A percentile compares a stretch with the other conserved stretches of the same genome.
These are phyloP conservation scores for Iodosphaeria phyllophila DNA, from an alignment of 2,329 filamentous ascomycete genomes.

Conservation along the genomic window DNA sequence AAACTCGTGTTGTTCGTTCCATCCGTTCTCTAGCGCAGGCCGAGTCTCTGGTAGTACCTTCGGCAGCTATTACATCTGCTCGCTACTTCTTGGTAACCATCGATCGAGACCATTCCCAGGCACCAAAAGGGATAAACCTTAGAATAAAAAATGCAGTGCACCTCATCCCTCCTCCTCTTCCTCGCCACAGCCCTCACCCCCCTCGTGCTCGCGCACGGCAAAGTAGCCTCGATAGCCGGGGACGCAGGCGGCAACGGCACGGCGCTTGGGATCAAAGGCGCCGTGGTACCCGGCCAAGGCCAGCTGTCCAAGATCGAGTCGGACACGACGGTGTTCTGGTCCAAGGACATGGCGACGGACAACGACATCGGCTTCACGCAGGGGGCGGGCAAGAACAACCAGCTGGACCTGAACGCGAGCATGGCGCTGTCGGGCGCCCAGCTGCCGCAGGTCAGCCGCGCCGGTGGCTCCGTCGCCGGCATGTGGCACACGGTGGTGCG, in stretches of 20 bases:
- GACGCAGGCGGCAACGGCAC: slow-evolving; percentile 6
- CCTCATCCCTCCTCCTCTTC: too few species aligned
- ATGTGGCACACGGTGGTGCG: slow-evolving; percentile 7
- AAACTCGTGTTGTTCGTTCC: too few species aligned
- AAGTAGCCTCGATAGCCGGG: too few species aligned
- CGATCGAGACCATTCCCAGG: too few species aligned
- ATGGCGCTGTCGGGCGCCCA: slow-evolving; percentile 6
- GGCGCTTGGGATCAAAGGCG: slow-evolving; percentile 6
- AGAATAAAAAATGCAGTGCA: too few species aligned
- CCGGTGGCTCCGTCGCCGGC: slow-evolving; percentile 5
- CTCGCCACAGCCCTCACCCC: too few species aligned
- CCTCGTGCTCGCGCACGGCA: too few species aligned
- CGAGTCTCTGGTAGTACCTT: too few species aligned
- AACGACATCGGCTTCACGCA: slow-evolving; percentile 6
- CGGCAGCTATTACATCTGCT: too few species aligned
- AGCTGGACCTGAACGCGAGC: slow-evolving; percentile 1
- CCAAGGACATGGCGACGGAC: slow-evolving; percentile 7
- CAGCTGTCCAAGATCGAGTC: slow-evolving; percentile 11
- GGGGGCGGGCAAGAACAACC: slow-evolving; percentile 1
- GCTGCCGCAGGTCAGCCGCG: slow-evolving; percentile 6
- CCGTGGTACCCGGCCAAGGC: slow-evolving; percentile 6
- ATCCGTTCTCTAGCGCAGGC: too few species aligned
- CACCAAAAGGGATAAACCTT: too few species aligned
- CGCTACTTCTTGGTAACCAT: too few species aligned
- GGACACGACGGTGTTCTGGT: slow-evolving; percentile 10